Base-by-base conservation (phyloP, 2,329 filamentous ascomycete species). In the Phaeomoniella chlamydospora region DNA sequence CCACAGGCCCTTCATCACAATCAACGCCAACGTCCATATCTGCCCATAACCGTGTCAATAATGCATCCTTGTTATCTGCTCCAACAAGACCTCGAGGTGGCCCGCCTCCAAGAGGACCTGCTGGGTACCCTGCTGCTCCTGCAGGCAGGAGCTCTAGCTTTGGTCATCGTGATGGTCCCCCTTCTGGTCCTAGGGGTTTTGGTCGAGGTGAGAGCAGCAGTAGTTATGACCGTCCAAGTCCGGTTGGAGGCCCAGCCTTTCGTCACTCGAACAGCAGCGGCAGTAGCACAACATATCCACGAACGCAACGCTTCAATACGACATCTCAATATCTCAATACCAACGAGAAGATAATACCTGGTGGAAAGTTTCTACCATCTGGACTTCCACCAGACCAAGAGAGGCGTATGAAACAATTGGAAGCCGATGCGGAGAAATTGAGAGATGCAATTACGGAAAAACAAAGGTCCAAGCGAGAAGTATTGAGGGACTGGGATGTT, bases 31-130 rank as follows among this genome's bases (percentile, higher is more conserved):
- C 52, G 35, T 49, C 51, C 5, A 45, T 54, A 35, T 51, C 55
- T 5, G 46, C 54, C 10, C 55, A 58, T 26, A 52, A 43, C 44
- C 59, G 62, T 11, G 52, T 52, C 6, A 47, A 52, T 4, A 59
- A 53, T 38, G 45, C 56, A 30, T 57, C 60, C 18, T 41, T 64
- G n/a, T 45, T 64, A 10, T 57, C 59, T 18, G 63, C 61, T 15
- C 64, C 64, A n/a, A 64, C 62, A 6, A 55, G 61, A 11, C 64
- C 64, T 31, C 61, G 62, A 22, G 61, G 62, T 32, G 55, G 50
- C 29, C 39, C 51, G 18, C 44, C 46, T 15, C 43, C 58, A 6
- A 42, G 46, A 5, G 46, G 46, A 29, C 48, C 44, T 37, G 53
- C 56, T 13, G 50, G 48, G 30, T 42, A 52, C 15, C 58, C 57